phyloP scores from a whole-genome alignment of 176 grass and related monocot genomes.

The Themeda triandra region DNA sequence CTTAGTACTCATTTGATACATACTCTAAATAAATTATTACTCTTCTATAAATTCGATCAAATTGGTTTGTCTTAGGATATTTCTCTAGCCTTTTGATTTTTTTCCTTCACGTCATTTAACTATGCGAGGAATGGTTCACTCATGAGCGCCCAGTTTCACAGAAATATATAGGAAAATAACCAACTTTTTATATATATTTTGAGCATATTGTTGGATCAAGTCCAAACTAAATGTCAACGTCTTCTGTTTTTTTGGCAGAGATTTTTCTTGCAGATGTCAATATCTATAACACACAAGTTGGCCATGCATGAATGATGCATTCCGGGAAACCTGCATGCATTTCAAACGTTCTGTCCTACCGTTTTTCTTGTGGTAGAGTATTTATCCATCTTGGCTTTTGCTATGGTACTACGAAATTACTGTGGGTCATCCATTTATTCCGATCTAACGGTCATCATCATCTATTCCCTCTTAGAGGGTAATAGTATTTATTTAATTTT shows the following conservation, averaged over 20 bases:
- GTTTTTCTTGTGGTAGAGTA: too few species aligned
- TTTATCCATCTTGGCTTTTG: too few species aligned
- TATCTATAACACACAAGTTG: neutral
- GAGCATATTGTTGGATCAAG: neutral
- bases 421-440: too few species aligned
- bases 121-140: neutral
- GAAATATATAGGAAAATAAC: neutral
- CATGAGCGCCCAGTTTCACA: neutral
- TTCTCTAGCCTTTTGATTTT: neutral
- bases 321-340: neutral
- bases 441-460: too few species aligned
- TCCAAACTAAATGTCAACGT: constrained; percentile 13
- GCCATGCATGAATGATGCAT: neutral
- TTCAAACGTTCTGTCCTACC: neutral
- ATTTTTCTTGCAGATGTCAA: neutral
- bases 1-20: too few species aligned
- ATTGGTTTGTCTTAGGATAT: too few species aligned
- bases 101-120: neutral
- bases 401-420: too few species aligned
- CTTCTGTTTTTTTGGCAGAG: neutral
- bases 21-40: too few species aligned
- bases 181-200: neutral
- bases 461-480: too few species aligned
- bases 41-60: too few species aligned
- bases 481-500: too few species aligned